Evolutionary conservation across 371 early-diverging fungal species (phyloP).

Genomic region (Mucor indicus): DNA sequence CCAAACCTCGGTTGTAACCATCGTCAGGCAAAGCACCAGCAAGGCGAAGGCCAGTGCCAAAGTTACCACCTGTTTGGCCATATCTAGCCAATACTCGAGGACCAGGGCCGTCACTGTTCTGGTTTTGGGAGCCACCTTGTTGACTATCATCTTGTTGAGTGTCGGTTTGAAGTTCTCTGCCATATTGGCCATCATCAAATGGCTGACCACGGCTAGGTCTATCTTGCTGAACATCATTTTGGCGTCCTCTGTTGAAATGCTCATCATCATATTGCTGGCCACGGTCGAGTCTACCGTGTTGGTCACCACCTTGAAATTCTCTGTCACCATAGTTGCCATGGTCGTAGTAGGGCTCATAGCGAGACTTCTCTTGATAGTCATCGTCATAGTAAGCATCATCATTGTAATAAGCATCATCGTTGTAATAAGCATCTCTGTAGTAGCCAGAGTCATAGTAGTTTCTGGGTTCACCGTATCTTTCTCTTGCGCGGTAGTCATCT

Average conservation of each 20-base stretch:
- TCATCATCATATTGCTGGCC: neutral
- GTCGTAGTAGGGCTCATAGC: neutral
- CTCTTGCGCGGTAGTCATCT: neutral
- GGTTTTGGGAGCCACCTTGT: neutral
- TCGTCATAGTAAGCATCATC: neutral
- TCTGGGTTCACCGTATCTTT: neutral
- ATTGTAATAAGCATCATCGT: too few relatives aligned
- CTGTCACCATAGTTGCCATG: neutral
- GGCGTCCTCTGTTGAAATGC: neutral
- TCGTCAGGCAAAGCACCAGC: slow-evolving; percentile 10
- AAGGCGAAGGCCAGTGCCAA: slow-evolving; percentile 4
- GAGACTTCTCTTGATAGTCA: too few relatives aligned
- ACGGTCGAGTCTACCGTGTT: too few relatives aligned
- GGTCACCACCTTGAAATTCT: neutral
- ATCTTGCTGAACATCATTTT: neutral
- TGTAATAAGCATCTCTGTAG: neutral
- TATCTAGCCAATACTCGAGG: neutral
- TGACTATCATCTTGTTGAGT: neutral
- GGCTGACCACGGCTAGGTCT: neutral
- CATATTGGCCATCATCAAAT: neutral
- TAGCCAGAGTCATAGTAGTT: neutral
- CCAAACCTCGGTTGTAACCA: slow-evolving; percentile 20
- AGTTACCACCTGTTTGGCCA: neutral
- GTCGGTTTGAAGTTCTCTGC: neutral
- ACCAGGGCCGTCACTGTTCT: neutral